Base-by-base conservation (phyloP, 306 rosid species). In the Pyrus pyrifolia region DNA sequence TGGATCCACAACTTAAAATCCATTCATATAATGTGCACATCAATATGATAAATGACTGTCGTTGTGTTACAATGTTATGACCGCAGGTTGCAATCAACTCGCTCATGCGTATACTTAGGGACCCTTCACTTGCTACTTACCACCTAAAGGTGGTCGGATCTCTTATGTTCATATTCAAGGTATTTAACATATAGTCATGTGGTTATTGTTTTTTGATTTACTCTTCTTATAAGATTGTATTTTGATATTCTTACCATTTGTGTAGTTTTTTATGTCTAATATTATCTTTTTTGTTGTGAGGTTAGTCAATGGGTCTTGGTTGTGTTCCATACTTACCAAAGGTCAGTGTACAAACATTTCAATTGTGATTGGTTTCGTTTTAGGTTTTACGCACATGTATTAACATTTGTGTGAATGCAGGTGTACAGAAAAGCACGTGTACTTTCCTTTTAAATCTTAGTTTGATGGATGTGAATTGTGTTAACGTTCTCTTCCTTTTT, bases 151-250 rank as follows among this genome's bases (percentile, higher is more conserved):
- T 95, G 83, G 93, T 92, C 69, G 93, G 97, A 71, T 95, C 99
- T 67, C 99, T 95, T 78, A 90, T 95, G 99, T 95, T 92, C 83
- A 90, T 95, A 87, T 95, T 95, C 83, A 95, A 95, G 99, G 99
- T 95, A 89, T 73, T 15, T 40, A 27, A 15, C 60, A 38, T 57
- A 55, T 11, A 71, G 61, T 19, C 59, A 63, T 11, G 19, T 11
- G 55, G 25, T 33, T 31, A 57, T 57, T 35, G 12, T 33, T 61
- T 14, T 42, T 46, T 70, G 33, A 12, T 19, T 17, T 21, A 53
- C 27, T 75, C 4, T 35, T 66, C 49, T 8, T 33, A 59, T 5
- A 11, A 59, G 30, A 11, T 2, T 59, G n/a, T 58, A n/a, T 8
- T 58, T 58, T 35, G 14, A 33, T 9, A 2, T 23, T 17, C n/a